Evolutionary conservation across 164 flowering plant species (phyloP).

Genomic region (Sextonia rubra): DNA sequence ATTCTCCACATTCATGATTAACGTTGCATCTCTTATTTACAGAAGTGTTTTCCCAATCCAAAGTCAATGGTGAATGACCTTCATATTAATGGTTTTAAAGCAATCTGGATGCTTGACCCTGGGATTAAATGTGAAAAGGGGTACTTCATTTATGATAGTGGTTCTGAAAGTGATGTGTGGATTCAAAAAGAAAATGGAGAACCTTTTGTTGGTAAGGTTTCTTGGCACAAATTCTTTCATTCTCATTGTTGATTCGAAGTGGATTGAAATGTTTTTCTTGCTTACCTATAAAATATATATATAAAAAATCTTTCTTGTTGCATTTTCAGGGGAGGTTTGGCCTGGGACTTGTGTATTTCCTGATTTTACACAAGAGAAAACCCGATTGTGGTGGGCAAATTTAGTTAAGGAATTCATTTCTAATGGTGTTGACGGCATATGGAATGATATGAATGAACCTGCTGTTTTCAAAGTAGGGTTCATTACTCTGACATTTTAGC

Average conservation of each 20-base stretch:
- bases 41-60: conserved; percentile 80
- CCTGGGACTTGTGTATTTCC: conserved; percentile 98
- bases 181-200: conserved; percentile 62
- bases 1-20: neutral
- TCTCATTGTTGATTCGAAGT: conserved; percentile 1
- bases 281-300: no score
- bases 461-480: conserved; percentile 73
- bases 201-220: conserved; percentile 62
- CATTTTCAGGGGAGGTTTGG: conserved; percentile 83
- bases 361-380: conserved; percentile 73
- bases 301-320: conserved; percentile 1
- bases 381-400: conserved; percentile 91
- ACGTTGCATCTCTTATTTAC: conserved; percentile 1
- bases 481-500: neutral
- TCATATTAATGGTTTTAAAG: conserved; percentile 75
- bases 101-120: conserved; percentile 99
- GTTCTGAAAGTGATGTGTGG: conserved; percentile 70
- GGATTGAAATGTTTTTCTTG: neutral
- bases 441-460: conserved; percentile 99
- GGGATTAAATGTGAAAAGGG: conserved; percentile 82
- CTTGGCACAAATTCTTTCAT: conserved; percentile 4
- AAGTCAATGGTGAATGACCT: conserved; percentile 61
- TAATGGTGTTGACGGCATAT: conserved; percentile 97
- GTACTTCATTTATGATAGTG: conserved; percentile 84
- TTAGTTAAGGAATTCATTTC: conserved; percentile 73